These are phyloP conservation scores for Dianthus caryophyllus DNA, from an alignment of 148 eudicot species.

Conservation along the genomic window DNA sequence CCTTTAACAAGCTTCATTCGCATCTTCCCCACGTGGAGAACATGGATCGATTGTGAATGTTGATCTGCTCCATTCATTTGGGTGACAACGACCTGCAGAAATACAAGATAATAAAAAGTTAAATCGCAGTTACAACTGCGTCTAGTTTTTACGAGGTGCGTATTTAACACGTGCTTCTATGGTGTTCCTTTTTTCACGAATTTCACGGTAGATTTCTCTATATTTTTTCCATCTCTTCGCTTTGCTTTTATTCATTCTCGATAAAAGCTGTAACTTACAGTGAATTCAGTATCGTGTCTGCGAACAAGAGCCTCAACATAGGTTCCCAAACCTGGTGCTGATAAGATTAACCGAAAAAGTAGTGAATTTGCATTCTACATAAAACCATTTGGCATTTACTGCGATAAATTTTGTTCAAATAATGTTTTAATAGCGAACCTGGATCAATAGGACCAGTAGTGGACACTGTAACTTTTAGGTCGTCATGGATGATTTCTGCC, in stretches of 20 bases:
- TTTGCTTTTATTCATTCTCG: neutral
- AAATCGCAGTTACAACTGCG: neutral
- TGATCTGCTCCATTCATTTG: constrained; percentile 85
- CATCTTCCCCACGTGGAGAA: constrained; percentile 92
- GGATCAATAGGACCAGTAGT: constrained; percentile 91
- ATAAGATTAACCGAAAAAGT: constrained; percentile 14
- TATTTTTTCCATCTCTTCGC: neutral
- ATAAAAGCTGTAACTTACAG: constrained; percentile 39
- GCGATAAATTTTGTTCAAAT: constrained; percentile 2
- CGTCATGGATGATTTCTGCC: constrained; percentile 56
- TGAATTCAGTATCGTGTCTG: constrained; percentile 83
- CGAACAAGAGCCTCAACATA: constrained; percentile 94
- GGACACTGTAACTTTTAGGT: constrained; percentile 41
- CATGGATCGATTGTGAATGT: constrained; percentile 68
- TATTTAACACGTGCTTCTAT: neutral
- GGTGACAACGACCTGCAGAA: constrained; percentile 74
- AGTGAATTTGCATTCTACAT: constrained; percentile 13
- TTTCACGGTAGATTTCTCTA: neutral
- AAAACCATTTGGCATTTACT: neutral
- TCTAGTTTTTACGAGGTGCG: neutral
- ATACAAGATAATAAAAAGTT: neutral
- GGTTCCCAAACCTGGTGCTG: constrained; percentile 99
- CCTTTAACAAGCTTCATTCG: constrained; percentile 92
- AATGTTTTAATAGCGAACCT: constrained; percentile 35
- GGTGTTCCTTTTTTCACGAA: neutral